These are phyloP conservation scores for Stylonectria norvegica DNA, from an alignment of 2,329 filamentous ascomycete genomes.

Conservation along the genomic window DNA sequence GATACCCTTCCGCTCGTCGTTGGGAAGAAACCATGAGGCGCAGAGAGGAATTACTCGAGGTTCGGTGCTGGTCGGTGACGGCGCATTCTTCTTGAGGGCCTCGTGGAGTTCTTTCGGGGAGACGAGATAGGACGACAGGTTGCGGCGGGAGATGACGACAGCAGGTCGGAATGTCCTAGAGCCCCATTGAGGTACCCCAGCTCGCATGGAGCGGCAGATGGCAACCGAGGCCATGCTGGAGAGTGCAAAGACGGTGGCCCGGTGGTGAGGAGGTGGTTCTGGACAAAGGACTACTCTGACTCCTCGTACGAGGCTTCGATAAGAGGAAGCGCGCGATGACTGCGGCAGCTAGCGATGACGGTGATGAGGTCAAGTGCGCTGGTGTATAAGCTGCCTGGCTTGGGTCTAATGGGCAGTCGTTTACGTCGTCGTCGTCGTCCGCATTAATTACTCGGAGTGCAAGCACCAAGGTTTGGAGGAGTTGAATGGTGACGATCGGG, in stretches of 20 bases:
- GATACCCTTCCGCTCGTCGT: constrained; percentile 78
- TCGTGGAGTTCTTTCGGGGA: constrained; percentile 77
- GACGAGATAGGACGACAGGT: constrained; percentile 79
- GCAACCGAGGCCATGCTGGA: constrained; percentile 42
- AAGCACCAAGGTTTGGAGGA: constrained; percentile 8
- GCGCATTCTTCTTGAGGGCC: constrained; percentile 78
- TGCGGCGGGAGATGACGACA: constrained; percentile 27
- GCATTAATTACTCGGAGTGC: constrained; percentile 21
- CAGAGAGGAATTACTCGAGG: constrained; percentile 85
- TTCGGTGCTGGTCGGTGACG: constrained; percentile 73
- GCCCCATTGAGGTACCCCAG: constrained; percentile 37
- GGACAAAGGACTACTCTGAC: constrained; percentile 10
- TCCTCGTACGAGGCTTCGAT: constrained; percentile 22
- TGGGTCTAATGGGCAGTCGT: constrained; percentile 8
- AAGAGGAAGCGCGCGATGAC: constrained; percentile 13
- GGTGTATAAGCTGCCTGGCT: neutral
- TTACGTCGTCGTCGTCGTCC: constrained; percentile 21
- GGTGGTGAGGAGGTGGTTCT: constrained; percentile 8
- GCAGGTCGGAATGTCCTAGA: constrained; percentile 30
- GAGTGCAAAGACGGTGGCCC: constrained; percentile 7
- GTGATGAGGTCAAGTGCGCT: neutral
- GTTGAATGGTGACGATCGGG: constrained; percentile 17
- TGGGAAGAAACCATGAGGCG: constrained; percentile 94
- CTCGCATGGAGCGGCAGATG: constrained; percentile 42
- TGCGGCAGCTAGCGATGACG: constrained; percentile 8